Percentiles rank a stretch among this genome's conserved stretches.
Evolutionary conservation across 176 grass and related monocot species (phyloP).

Genomic region (Carex pumila): DNA sequence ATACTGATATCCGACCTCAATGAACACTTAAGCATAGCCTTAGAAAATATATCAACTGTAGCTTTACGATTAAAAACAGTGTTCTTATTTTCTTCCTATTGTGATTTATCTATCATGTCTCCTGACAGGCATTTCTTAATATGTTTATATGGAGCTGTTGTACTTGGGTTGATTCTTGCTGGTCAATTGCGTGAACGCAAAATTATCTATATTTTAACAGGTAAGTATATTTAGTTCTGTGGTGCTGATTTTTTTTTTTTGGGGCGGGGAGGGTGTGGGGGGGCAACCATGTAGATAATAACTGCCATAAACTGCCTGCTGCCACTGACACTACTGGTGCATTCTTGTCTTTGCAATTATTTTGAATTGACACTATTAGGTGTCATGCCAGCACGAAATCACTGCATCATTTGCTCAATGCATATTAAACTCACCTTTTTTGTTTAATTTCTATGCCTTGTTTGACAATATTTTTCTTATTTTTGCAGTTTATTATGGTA

Average conservation of each 20-base stretch:
- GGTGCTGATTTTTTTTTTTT: neutral
- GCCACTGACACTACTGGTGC: neutral
- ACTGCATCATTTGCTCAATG: neutral
- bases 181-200: constrained; percentile 77
- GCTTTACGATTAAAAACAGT: neutral
- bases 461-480: neutral
- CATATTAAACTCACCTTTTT: neutral
- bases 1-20: neutral
- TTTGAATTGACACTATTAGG: neutral
- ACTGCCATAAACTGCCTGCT: neutral
- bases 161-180: constrained; percentile 73
- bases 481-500: constrained; percentile 83
- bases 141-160: constrained; percentile 59
- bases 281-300: neutral
- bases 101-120: neutral
- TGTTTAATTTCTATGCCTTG: constrained; percentile 7
- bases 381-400: neutral
- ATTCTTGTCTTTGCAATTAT: neutral
- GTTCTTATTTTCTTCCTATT: constrained; percentile 9
- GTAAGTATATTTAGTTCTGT: constrained; percentile 28
- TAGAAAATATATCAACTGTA: neutral
- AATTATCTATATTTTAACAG: constrained; percentile 82
- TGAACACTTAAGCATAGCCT: neutral
- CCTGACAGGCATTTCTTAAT: constrained; percentile 80
- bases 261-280: neutral